Evolutionary conservation across 177 flowering plant genomes (phyloP).

Genomic region (Vitis hybrid): DNA sequence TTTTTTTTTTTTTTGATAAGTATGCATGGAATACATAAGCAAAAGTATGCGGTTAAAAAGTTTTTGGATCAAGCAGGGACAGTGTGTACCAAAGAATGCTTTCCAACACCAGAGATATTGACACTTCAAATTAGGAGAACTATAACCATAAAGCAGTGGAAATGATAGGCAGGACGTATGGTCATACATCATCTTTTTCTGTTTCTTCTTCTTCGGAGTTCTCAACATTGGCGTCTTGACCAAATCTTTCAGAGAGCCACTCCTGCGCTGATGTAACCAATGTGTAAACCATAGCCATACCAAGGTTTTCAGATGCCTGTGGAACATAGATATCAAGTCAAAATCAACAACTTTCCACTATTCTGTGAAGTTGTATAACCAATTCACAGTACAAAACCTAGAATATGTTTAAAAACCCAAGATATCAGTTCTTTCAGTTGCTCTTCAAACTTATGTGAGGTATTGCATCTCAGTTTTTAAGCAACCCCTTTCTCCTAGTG

Average conservation of each 20-base stretch:
- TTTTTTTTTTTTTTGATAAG: no score
- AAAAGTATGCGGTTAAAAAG: not conserved
- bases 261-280: constrained; percentile 84
- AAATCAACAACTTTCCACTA: not conserved
- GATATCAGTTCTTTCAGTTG: not conserved
- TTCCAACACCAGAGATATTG: not conserved
- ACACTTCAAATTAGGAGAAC: not conserved
- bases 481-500: not conserved
- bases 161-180: constrained; percentile 11
- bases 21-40: no score
- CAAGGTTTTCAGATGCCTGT: constrained; percentile 95
- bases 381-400: not conserved
- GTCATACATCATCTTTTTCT: constrained; percentile 78
- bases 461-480: not conserved
- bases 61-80: not conserved
- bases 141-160: constrained; percentile 19
- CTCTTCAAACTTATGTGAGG: not conserved
- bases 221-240: constrained; percentile 41
- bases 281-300: constrained; percentile 98
- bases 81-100: not conserved
- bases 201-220: constrained; percentile 48
- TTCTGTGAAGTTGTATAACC: not conserved
- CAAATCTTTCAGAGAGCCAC: constrained; percentile 77
- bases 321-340: constrained; percentile 2
- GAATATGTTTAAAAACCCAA: not conserved